A percentile compares a stretch with the other conserved stretches of the same genome.
phyloP scores from a whole-genome alignment of 192 early-diverging fungal species.

The Coemansia umbellata region DNA sequence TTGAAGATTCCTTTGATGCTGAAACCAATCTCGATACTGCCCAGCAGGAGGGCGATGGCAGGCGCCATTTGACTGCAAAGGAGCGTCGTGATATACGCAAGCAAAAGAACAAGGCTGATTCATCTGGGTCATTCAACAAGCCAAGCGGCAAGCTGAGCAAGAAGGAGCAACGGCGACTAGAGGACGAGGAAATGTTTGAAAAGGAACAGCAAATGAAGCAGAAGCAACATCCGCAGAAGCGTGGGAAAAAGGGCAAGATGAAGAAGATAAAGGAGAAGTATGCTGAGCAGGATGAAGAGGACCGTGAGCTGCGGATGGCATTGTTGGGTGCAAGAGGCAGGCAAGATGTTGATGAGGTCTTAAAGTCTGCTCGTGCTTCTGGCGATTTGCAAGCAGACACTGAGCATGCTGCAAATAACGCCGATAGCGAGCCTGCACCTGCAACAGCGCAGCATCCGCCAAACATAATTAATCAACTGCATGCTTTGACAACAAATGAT shows the following conservation, averaged over 20 bases:
- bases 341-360: constrained; percentile 23
- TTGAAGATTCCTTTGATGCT: constrained; percentile 21
- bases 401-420: neutral
- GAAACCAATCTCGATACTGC: constrained; percentile 3
- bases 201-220: constrained; percentile 15
- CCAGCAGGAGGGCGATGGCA: neutral
- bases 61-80: constrained; percentile 70
- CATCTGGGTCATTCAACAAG: neutral
- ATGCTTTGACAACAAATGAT: constrained; percentile 6
- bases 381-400: neutral
- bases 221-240: constrained; percentile 46
- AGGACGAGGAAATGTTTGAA: constrained; percentile 35
- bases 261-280: constrained; percentile 95
- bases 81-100: constrained; percentile 81
- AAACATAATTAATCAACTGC: constrained; percentile 25
- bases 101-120: constrained; percentile 10
- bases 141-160: constrained; percentile 21
- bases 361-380: neutral
- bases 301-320: constrained; percentile 75
- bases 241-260: constrained; percentile 85
- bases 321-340: constrained; percentile 66
- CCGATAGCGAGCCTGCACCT: neutral
- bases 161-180: constrained; percentile 32
- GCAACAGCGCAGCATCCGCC: neutral
- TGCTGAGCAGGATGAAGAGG: constrained; percentile 88